Evolutionary conservation across 2,329 filamentous ascomycete species (phyloP), one percentile per base, ranked within the genome.

Genomic region (Trichoderma lentiforme): DNA sequence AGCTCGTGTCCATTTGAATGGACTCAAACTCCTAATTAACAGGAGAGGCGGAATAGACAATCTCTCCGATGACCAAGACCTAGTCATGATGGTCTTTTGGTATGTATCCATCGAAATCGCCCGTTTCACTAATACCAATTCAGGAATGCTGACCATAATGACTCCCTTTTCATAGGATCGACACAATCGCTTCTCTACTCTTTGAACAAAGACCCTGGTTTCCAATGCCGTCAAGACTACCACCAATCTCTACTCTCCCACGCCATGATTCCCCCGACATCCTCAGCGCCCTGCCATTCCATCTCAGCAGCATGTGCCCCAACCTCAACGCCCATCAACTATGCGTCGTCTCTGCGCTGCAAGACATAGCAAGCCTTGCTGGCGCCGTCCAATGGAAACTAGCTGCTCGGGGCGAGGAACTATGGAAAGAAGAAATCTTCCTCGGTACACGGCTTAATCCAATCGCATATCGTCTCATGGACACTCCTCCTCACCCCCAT

Each of bases 381-480:
- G 28, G 39, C 24, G n/a, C 28, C 21, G 64, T 71, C 6, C 60
- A 64, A n/a, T 57, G 47, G 8, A 71, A 71, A 26, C 12, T 65
- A n/a, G 32, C 34, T n/a, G 12, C 11, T 18, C 4, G 47, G 24
- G 69, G 69, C 18, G 30, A 71, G 2, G 32, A 71, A 5, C 24
- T 71, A 5, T 71, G 69, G 69, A 58, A 57, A n/a, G 60, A 71
- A 47, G 69, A 71, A 58, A n/a, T 71, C 30, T 65, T 43, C 24
- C 32, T 71, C 34, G 69, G 69, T 34, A 58, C 57, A 1, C 69
- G 47, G 12, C 58, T 71, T 6, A 71, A 71, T 8, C 68, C 68
- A 3, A 71, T 71, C 51, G 32, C 68, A 18, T 64, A 71, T 30
- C 68, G 68, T 9, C 26, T 71, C 2, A 51, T 71, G n/a, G 47